phyloP scores from a whole-genome alignment of 768 basidiomycete genomes.

The Pulveroboletus sp. region DNA sequence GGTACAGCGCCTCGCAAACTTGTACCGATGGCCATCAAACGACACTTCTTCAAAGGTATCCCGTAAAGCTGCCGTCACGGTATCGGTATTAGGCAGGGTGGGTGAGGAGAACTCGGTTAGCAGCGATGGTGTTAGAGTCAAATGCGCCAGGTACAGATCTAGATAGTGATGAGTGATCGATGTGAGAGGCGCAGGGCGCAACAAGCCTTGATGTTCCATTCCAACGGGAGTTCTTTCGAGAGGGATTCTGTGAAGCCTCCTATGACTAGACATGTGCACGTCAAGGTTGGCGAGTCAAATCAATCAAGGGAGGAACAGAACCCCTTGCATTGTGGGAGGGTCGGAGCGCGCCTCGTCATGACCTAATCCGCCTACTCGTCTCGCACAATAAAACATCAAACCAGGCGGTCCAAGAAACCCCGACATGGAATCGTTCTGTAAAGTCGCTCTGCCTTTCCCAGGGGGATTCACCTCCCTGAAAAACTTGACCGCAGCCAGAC shows the following conservation, averaged over 20 bases:
- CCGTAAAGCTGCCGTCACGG: neutral
- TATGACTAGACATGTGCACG: constrained; percentile 1
- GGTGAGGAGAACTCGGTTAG: neutral
- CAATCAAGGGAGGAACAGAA: neutral
- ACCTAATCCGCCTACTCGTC: neutral
- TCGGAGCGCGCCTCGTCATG: neutral
- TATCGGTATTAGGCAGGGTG: constrained; percentile 11
- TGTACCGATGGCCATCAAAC: constrained; percentile 11
- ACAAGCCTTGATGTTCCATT: constrained; percentile 19
- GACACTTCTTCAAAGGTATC: neutral
- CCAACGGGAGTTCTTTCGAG: constrained; percentile 6
- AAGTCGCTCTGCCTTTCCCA: constrained; percentile 10
- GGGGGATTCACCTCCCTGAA: too few relatives aligned
- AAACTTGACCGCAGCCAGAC: too few relatives aligned
- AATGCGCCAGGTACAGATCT: constrained; percentile 18
- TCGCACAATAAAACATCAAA: constrained; percentile 9
- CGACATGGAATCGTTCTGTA: constrained; percentile 11
- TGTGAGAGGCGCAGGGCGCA: too few relatives aligned
- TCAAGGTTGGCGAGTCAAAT: neutral
- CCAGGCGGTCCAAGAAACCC: constrained; percentile 3
- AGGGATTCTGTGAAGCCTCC: constrained; percentile 9
- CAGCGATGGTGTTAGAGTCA: constrained; percentile 6
- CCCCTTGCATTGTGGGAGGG: too few relatives aligned
- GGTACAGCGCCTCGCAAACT: constrained; percentile 7
- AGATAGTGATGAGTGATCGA: neutral